Evolutionary conservation across 1,139 yeast genomes (phyloP).

Genomic region (Candida buenavistaensis): DNA sequence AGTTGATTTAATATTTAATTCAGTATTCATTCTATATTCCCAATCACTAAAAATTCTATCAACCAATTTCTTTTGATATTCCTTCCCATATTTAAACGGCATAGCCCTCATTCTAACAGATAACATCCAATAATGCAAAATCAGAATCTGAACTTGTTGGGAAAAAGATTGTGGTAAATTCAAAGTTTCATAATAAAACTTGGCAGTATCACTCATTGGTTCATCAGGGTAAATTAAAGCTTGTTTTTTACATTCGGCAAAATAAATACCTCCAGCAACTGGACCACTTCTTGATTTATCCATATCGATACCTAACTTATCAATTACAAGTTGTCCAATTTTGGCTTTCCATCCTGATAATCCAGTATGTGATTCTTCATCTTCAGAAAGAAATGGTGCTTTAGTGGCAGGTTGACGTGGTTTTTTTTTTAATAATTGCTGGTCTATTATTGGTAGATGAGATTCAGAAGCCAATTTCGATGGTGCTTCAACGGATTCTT

Average conservation of each 20-base stretch:
- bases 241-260: constrained; percentile 83
- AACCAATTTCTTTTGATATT: constrained; percentile 88
- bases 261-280: constrained; percentile 85
- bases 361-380: constrained; percentile 40
- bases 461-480: constrained; percentile 49
- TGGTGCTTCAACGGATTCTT: constrained; percentile 36
- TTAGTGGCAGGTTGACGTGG: constrained; percentile 46
- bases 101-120: constrained; percentile 94
- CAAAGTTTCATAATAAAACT: constrained; percentile 75
- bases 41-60: constrained; percentile 89
- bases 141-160: constrained; percentile 93
- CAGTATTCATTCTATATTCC: constrained; percentile 81
- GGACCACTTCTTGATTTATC: constrained; percentile 92
- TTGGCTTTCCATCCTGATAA: constrained; percentile 70
- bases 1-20: constrained; percentile 81
- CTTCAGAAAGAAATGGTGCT: constrained; percentile 54
- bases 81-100: constrained; percentile 86
- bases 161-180: constrained; percentile 83
- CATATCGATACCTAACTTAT: constrained; percentile 77
- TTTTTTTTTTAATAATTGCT: constrained; percentile 40
- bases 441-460: constrained; percentile 46
- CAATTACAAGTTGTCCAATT: constrained; percentile 71
- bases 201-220: constrained; percentile 62
- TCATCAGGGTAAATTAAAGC: constrained; percentile 76
- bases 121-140: constrained; percentile 90